These are phyloP conservation scores for Solanum appendiculatum DNA, from an alignment of 257 asterid species.

Conservation along the genomic window DNA sequence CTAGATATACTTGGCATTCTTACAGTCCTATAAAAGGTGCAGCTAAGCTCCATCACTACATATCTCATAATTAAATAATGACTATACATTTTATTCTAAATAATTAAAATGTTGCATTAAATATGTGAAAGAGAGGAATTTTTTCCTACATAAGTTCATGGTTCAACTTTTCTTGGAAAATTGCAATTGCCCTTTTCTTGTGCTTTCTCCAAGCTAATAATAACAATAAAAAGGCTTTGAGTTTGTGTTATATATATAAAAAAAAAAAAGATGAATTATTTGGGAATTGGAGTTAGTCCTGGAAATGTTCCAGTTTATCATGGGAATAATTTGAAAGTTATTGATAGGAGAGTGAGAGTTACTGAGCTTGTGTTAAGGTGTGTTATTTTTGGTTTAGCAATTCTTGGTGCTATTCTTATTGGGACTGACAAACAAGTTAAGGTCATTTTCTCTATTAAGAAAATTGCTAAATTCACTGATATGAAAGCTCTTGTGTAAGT, in stretches of 20 bases:
- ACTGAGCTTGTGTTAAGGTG: constrained; percentile 67
- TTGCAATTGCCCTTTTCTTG: neutral
- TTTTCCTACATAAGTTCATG: neutral
- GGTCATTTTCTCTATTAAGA: constrained; percentile 70
- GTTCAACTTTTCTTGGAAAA: neutral
- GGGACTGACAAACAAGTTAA: constrained; percentile 71
- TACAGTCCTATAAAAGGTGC: neutral
- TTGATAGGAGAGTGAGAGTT: constrained; percentile 67
- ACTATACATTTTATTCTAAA: neutral
- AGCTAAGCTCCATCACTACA: neutral
- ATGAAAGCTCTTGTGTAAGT: constrained; percentile 94
- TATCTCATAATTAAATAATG: neutral
- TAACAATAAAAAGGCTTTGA: neutral
- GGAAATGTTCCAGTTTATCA: constrained; percentile 80
- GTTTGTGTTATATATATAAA: neutral
- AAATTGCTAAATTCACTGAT: constrained; percentile 82
- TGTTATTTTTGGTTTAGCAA: constrained; percentile 50
- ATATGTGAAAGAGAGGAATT: neutral
- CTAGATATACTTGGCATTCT: neutral
- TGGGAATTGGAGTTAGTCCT: constrained; percentile 93
- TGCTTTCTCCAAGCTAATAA: neutral
- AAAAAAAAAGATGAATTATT: constrained; percentile 38
- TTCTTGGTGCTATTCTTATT: constrained; percentile 61
- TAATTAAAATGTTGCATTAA: neutral
- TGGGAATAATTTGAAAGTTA: constrained; percentile 59